Percentiles rank a stretch among this genome's conserved stretches.
phyloP scores from a whole-genome alignment of 2,329 filamentous ascomycete genomes.

The Aureobasidium sp. region DNA sequence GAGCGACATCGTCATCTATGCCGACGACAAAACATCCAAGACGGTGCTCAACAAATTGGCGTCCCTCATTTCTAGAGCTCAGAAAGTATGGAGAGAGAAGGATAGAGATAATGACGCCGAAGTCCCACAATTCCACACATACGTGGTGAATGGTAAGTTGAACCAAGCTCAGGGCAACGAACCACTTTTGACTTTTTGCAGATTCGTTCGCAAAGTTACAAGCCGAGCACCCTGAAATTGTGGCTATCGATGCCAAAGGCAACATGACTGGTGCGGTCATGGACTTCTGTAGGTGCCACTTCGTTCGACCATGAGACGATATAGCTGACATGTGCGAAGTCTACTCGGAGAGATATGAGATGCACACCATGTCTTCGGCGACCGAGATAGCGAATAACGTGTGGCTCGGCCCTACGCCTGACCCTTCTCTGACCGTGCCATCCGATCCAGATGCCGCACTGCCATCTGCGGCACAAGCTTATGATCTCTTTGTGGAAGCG shows the following conservation, averaged over 20 bases:
- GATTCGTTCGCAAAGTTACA: constrained; percentile 65
- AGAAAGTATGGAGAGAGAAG: constrained; percentile 62
- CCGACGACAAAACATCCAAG: constrained; percentile 55
- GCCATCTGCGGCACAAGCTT: constrained; percentile 14
- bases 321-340: constrained; percentile 25
- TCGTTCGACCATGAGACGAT: not conserved
- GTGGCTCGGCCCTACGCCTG: constrained; percentile 80
- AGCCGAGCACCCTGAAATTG: constrained; percentile 55
- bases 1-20: constrained; percentile 90
- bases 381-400: constrained; percentile 86
- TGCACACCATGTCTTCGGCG: constrained; percentile 85
- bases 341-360: constrained; percentile 79
- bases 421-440: constrained; percentile 44
- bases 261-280: constrained; percentile 66
- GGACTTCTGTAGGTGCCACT: constrained; percentile 60
- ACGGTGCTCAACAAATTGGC: constrained; percentile 58
- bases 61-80: constrained; percentile 61
- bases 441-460: constrained; percentile 39
- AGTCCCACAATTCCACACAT: constrained; percentile 63
- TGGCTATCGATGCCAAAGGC: constrained; percentile 66
- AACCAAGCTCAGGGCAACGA: constrained; percentile 22
- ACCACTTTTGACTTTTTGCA: constrained; percentile 19
- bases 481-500: constrained; percentile 78
- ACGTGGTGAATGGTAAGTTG: constrained; percentile 54
- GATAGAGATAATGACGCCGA: constrained; percentile 32